A percentile compares a stretch with the other conserved stretches of the same genome.
Conservation (phyloP, 345 rosid genomes). For the Populus euphratica region DNA sequence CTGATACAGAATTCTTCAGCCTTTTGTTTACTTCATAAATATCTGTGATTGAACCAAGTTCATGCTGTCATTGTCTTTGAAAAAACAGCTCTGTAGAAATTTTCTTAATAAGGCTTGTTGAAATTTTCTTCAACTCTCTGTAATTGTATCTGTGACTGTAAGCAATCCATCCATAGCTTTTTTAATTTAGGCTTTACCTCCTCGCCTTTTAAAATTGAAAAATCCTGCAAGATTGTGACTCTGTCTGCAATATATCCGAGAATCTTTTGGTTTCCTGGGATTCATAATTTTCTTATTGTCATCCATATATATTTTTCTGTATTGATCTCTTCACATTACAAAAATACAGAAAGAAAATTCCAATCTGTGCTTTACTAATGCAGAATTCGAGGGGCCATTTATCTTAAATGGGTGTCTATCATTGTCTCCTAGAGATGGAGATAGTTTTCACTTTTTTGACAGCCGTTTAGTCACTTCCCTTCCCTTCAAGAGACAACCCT, state of each 20-base stretch:
- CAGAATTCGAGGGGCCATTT: constrained; percentile 27
- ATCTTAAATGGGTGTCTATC: constrained; percentile 32
- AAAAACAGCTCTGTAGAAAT: not conserved
- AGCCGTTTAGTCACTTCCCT: constrained; percentile 9
- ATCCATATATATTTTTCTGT: not conserved
- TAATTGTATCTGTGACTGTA: not conserved
- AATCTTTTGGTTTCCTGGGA: constrained; percentile 14
- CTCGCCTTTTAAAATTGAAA: constrained; percentile 2
- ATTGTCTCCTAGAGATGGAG: constrained; percentile 28
- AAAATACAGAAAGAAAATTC: not conserved
- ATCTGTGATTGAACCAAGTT: constrained; percentile 9
- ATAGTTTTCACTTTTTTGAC: constrained; percentile 30
- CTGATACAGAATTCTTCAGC: constrained; percentile 17
- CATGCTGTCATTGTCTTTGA: not conserved
- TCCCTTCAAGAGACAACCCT: constrained; percentile 2
- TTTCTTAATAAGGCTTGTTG: constrained; percentile 15
- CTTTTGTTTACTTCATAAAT: not conserved
- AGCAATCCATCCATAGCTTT: constrained; percentile 5
- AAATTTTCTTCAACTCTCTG: not conserved
- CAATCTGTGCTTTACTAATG: not conserved
- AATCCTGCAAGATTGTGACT: not conserved
- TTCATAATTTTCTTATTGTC: not conserved
- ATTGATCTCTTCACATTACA: not conserved
- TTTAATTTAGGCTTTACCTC: not conserved
- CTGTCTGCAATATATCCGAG: not conserved